Base-by-base conservation (phyloP, 2,329 filamentous ascomycete species). In the Sporothrix curviconia region DNA sequence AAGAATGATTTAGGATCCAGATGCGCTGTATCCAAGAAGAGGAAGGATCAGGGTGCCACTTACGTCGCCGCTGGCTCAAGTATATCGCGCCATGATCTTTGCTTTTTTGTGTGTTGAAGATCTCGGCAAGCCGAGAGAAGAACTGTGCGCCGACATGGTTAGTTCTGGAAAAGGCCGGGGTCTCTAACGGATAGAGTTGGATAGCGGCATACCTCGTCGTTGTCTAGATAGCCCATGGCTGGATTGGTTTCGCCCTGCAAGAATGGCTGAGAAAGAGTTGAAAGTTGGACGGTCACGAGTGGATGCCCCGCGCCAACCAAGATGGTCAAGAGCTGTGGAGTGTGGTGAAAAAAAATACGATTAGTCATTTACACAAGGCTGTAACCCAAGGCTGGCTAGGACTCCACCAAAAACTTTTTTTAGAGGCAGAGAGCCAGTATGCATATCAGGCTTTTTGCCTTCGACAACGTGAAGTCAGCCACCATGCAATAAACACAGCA, bases 21-120 rank as follows among this genome's bases (percentile, higher is more conserved):
- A 53, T n/a, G 17, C 7, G 15, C 17, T 39, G 6, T 14, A 9
- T 28, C n/a, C 19, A n/a, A 15, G 4, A 9, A 14, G 0, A 7
- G 7, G 4, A 37, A 19, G 28, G 53, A n/a, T 19, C 47, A 17
- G 9, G 24, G 42, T 67, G 78, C 61, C n/a, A 68, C 80, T 61
- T 77, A 89, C 87, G 72, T 73, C 88, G 80, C 70, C 92, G 92
- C 68, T 95, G 89, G 53, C 82, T 86, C 59, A 95, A 76, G 70
- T 82, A 86, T 63, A 95, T 77, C 52, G 84, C 83, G 65, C 88
- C 88, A 71, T 90, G 86, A 65, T 86, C 81, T 69, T 85, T 85
- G 66, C 81, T 77, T 67, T 86, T 86, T 61, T 81, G 81, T 62
- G 78, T 71, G 61, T 82, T 77, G 72, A 94, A 88, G 62, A 92